A percentile compares a stretch with the other conserved stretches of the same genome.
Evolutionary conservation across 805 yeast species (phyloP).

Genomic region (Clavispora fructus): DNA sequence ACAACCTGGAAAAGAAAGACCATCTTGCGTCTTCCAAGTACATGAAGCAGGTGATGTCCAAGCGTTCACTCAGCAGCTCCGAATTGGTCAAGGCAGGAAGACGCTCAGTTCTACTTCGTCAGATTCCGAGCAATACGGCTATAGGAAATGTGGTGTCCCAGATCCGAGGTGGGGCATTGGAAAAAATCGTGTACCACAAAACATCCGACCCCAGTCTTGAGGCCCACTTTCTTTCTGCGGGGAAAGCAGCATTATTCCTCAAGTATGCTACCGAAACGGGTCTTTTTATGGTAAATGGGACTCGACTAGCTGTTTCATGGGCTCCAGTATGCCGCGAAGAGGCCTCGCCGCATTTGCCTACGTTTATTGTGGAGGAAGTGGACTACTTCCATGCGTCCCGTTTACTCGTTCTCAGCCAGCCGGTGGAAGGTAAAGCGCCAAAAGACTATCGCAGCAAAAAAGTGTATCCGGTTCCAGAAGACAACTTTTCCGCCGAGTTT

Average conservation of each 20-base stretch:
- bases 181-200: constrained; percentile 35
- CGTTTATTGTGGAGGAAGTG: constrained; percentile 27
- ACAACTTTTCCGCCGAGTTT: constrained; percentile 39
- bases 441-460: constrained; percentile 18
- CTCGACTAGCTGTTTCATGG: constrained; percentile 46
- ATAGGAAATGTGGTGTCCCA: constrained; percentile 39
- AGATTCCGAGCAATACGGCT: not conserved
- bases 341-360: constrained; percentile 12
- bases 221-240: constrained; percentile 47
- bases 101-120: not conserved
- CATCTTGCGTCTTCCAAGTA: not conserved
- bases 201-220: constrained; percentile 26
- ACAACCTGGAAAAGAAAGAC: not conserved
- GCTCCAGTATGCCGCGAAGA: constrained; percentile 13
- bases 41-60: not conserved
- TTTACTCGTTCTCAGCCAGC: constrained; percentile 39
- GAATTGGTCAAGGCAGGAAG: not conserved
- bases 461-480: constrained; percentile 40
- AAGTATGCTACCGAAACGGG: constrained; percentile 45
- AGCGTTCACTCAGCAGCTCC: not conserved
- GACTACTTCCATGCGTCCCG: constrained; percentile 47
- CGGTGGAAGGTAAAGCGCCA: constrained; percentile 17
- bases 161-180: constrained; percentile 67
- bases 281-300: constrained; percentile 56
- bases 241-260: constrained; percentile 52